These are phyloP conservation scores for Alternaria infectoria DNA, from an alignment of 2,329 filamentous ascomycete species.

Conservation along the genomic window DNA sequence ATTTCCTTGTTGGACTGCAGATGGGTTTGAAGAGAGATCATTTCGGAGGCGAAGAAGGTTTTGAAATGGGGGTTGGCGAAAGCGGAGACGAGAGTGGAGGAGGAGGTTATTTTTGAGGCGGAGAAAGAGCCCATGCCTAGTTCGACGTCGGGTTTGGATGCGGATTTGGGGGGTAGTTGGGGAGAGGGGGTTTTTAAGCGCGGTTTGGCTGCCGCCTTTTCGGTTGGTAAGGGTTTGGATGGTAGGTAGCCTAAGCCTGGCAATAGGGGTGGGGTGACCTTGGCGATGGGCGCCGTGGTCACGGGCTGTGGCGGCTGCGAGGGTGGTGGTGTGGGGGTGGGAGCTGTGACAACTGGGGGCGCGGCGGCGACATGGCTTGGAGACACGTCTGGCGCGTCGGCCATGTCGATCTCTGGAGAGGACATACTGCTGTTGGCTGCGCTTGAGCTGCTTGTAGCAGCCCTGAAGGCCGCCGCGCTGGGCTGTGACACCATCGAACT, in stretches of 20 bases:
- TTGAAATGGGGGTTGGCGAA: neutral
- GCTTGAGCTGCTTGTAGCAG: neutral
- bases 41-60: neutral
- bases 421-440: neutral
- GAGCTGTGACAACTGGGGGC: accelerated
- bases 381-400: accelerated
- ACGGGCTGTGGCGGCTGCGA: neutral
- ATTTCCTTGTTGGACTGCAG: neutral
- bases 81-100: neutral
- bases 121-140: neutral
- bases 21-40: neutral
- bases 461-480: neutral
- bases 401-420: neutral
- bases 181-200: accelerated
- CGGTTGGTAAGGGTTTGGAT: neutral
- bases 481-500: neutral
- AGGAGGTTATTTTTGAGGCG: neutral
- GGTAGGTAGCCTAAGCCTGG: neutral
- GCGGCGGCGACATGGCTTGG: neutral
- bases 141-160: neutral
- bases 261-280: neutral
- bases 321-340: neutral
- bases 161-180: neutral
- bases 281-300: neutral
- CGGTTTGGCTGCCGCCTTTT: neutral